phyloP scores from a whole-genome alignment of 768 basidiomycete genomes.

The Suillus cothurnatus region DNA sequence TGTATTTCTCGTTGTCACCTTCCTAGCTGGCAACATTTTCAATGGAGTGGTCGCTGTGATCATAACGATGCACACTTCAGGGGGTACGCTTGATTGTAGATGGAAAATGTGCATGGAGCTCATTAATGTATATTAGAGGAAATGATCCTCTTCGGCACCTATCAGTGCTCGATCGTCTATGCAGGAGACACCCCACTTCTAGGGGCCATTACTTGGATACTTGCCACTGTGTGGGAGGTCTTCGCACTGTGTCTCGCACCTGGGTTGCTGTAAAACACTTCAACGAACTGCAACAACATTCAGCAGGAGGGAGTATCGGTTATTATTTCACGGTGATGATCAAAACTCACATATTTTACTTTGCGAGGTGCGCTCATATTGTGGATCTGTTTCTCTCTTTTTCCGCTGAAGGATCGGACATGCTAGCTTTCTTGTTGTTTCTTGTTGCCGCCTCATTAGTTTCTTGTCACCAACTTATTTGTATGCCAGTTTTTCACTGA shows the following conservation, averaged over 20 bases:
- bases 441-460: too few relatives aligned
- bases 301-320: too few relatives aligned
- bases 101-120: neutral
- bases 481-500: too few relatives aligned
- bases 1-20: neutral
- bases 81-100: neutral
- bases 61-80: neutral
- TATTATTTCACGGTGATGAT: too few relatives aligned
- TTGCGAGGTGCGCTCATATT: too few relatives aligned
- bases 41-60: neutral
- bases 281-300: too few relatives aligned
- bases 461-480: too few relatives aligned
- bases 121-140: neutral
- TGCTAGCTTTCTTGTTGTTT: too few relatives aligned
- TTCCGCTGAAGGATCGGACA: too few relatives aligned
- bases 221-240: neutral
- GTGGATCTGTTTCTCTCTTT: too few relatives aligned
- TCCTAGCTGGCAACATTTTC: neutral
- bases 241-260: constrained; percentile 11
- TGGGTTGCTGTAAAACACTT: constrained; percentile 42
- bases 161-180: neutral
- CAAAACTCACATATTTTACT: too few relatives aligned
- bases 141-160: neutral
- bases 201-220: neutral
- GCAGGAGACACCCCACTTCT: neutral